These are phyloP conservation scores for Mallotus nudiflorus DNA, from an alignment of 345 rosid species.

Conservation along the genomic window DNA sequence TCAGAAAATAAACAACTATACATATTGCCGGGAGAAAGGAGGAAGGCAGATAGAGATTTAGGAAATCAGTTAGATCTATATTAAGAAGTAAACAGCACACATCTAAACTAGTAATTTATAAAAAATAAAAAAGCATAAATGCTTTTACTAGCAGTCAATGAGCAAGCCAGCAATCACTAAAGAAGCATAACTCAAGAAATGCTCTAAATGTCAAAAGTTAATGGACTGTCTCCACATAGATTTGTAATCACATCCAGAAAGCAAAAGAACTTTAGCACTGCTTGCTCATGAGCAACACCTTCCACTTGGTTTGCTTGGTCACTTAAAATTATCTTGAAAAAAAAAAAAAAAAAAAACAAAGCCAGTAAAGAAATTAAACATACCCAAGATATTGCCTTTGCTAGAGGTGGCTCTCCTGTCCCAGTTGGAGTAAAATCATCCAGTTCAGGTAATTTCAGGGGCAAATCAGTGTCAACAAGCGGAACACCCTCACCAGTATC, in stretches of 20 bases:
- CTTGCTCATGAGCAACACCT: background rate
- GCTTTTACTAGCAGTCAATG: background rate
- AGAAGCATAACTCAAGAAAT: slow-evolving; percentile 3
- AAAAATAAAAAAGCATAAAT: background rate
- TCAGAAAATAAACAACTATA: background rate
- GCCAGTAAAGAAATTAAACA: too few relatives aligned
- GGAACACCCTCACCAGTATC: slow-evolving; percentile 68
- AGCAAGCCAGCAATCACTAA: background rate
- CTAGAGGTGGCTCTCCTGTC: slow-evolving; percentile 89
- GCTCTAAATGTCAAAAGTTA: background rate
- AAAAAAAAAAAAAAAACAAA: background rate
- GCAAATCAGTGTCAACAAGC: slow-evolving; percentile 69
- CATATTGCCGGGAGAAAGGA: background rate
- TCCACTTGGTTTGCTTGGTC: background rate
- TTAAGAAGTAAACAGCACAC: background rate
- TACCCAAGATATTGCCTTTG: slow-evolving; percentile 90
- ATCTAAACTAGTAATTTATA: background rate
- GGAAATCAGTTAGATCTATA: background rate
- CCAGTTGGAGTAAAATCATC: slow-evolving; percentile 93
- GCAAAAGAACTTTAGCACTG: background rate
- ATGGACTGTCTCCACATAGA: background rate
- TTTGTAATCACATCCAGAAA: background rate
- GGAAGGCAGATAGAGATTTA: background rate
- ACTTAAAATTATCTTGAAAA: background rate
- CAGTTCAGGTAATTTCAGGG: slow-evolving; percentile 82